Conservation (phyloP, 495 filamentous ascomycete genomes). For the Elaphomyces granulatus region DNA sequence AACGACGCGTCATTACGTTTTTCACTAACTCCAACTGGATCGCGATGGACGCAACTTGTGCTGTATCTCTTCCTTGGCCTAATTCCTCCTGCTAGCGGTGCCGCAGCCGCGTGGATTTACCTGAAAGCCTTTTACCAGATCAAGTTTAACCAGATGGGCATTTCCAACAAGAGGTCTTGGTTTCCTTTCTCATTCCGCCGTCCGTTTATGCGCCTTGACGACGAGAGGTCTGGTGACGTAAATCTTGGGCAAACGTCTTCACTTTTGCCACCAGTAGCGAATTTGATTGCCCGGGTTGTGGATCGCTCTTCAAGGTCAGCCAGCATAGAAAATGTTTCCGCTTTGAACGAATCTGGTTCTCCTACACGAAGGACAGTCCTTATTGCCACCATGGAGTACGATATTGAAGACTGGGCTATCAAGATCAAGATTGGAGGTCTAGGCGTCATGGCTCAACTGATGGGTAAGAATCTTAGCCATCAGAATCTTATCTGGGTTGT, state of each 20-base stretch:
- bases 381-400: conserved; percentile 61
- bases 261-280: conserved; percentile 22
- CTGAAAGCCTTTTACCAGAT: conserved; percentile 54
- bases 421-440: conserved; percentile 63
- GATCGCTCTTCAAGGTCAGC: too few species aligned
- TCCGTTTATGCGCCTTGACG: conserved; percentile 12
- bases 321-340: conserved; percentile 31
- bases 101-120: conserved; percentile 41
- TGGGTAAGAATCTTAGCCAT: conserved; percentile 54
- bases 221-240: conserved; percentile 12
- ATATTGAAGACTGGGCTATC: conserved; percentile 57
- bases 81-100: conserved; percentile 38
- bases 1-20: conserved; percentile 43
- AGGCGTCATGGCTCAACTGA: conserved; percentile 56
- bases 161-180: conserved; percentile 34
- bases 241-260: too few species aligned
- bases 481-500: conserved; percentile 65
- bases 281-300: too few species aligned
- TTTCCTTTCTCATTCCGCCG: conserved; percentile 25
- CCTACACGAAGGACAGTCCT: conserved; percentile 40
- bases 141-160: conserved; percentile 55
- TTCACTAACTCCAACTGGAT: conserved; percentile 39
- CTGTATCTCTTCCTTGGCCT: conserved; percentile 44
- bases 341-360: conserved; percentile 28
- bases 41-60: conserved; percentile 39